A percentile compares a stretch with the other conserved stretches of the same genome.
Evolutionary conservation across 257 asterid genomes (phyloP).

Genomic region (Nicotiana benthamiana): DNA sequence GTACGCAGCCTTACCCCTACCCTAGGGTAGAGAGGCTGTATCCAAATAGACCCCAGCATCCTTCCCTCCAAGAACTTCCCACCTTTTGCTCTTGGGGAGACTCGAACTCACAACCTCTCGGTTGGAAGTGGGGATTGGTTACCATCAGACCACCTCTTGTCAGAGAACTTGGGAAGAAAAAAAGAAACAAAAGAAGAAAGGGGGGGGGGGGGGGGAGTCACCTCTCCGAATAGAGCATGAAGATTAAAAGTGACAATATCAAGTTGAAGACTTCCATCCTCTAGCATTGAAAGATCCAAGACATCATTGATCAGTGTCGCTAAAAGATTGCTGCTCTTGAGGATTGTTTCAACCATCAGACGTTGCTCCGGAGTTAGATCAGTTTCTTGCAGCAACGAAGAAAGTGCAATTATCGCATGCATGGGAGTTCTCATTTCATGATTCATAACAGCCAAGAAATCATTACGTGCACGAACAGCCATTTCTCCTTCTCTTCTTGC

Average conservation of each 20-base stretch:
- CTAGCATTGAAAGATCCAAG: constrained; percentile 95
- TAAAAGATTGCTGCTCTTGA: constrained; percentile 88
- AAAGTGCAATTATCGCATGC: constrained; percentile 93
- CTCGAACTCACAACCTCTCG: too few species aligned
- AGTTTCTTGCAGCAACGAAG: constrained; percentile 84
- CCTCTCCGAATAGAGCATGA: constrained; percentile 81
- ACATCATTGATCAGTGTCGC: constrained; percentile 96
- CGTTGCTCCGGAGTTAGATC: constrained; percentile 94
- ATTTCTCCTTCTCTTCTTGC: constrained; percentile 97
- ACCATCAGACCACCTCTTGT: too few species aligned
- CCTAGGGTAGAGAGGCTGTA: too few species aligned
- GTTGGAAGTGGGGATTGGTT: too few species aligned
- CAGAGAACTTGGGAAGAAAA: neutral
- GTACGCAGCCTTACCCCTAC: too few species aligned
- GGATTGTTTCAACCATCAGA: constrained; percentile 93
- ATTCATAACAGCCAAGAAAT: constrained; percentile 97
- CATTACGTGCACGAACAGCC: constrained; percentile 95
- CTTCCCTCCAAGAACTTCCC: too few species aligned
- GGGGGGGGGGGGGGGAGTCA: neutral
- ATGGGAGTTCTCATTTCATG: constrained; percentile 99
- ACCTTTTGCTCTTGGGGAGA: too few species aligned
- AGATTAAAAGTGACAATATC: constrained; percentile 69
- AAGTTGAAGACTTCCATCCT: constrained; percentile 95
- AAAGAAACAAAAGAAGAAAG: neutral
- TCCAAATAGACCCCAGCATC: too few species aligned